A percentile compares a stretch with the other conserved stretches of the same genome.
These are phyloP conservation scores for Aleurites moluccanus DNA, from an alignment of 441 rosid genomes.

Conservation along the genomic window DNA sequence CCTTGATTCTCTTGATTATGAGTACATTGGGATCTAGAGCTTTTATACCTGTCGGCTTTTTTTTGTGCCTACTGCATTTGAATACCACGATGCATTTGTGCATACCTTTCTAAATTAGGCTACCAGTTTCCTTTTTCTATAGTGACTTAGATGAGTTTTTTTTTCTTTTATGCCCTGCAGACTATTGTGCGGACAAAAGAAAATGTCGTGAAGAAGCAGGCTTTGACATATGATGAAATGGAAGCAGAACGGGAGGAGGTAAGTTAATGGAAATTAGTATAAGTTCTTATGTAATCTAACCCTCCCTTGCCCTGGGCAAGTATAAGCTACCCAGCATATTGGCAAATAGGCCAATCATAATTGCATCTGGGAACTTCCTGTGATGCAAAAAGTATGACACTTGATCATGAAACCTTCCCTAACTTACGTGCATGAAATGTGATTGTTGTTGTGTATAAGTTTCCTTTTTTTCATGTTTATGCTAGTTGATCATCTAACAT, in stretches of 20 bases:
- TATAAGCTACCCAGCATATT: background rate
- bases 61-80: background rate
- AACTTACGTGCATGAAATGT: background rate
- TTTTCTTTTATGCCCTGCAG: constrained; percentile 40
- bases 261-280: constrained; percentile 7
- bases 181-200: constrained; percentile 72
- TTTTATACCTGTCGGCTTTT: background rate
- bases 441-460: background rate
- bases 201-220: constrained; percentile 94
- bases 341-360: background rate
- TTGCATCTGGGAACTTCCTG: background rate
- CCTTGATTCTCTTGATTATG: background rate
- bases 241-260: constrained; percentile 97
- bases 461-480: constrained; percentile 3
- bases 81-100: background rate
- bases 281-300: background rate
- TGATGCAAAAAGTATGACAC: background rate
- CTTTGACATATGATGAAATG: constrained; percentile 94
- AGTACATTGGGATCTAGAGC: background rate
- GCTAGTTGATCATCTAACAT: background rate
- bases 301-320: background rate
- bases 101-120: background rate
- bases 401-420: background rate
- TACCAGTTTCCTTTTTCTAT: background rate
- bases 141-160: constrained; percentile 2